Conservation (phyloP, 352 stramenopile species). For the Discostella stelligera region DNA sequence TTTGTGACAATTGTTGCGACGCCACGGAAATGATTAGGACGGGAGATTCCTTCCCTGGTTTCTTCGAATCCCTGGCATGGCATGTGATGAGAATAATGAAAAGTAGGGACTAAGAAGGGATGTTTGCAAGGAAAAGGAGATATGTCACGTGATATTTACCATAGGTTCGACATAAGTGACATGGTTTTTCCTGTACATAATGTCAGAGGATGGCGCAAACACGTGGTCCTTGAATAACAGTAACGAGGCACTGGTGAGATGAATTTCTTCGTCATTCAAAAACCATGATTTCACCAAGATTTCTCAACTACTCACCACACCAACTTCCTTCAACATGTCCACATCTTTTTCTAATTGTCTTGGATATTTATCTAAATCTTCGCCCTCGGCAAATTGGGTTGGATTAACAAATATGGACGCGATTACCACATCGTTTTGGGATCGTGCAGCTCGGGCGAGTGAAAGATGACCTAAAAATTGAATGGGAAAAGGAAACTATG, state of each 20-base stretch:
- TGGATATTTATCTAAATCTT: slow-evolving; percentile 98
- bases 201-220: slow-evolving; percentile 63
- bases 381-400: slow-evolving; percentile 95
- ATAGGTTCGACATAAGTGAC: slow-evolving; percentile 89
- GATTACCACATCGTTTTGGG: slow-evolving; percentile 91
- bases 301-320: slow-evolving; percentile 78
- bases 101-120: neutral
- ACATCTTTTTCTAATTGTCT: slow-evolving; percentile 93
- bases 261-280: too few species aligned
- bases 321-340: slow-evolving; percentile 83
- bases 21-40: slow-evolving; percentile 96
- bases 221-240: slow-evolving; percentile 57
- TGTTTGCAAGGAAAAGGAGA: neutral
- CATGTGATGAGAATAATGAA: neutral
- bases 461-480: slow-evolving; percentile 58
- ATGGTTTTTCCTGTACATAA: slow-evolving; percentile 79
- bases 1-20: slow-evolving; percentile 99
- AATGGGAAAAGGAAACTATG: slow-evolving; percentile 22
- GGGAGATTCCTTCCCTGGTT: slow-evolving; percentile 88
- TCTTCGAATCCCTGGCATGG: slow-evolving; percentile 88
- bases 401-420: slow-evolving; percentile 99
- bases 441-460: slow-evolving; percentile 82
- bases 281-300: too few species aligned
- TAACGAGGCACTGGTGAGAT: neutral
- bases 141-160: slow-evolving; percentile 26